Percentiles rank a stretch among this genome's conserved stretches.
These are phyloP conservation scores for Clonostachys solani DNA, from an alignment of 2,329 filamentous ascomycete species.

Conservation along the genomic window DNA sequence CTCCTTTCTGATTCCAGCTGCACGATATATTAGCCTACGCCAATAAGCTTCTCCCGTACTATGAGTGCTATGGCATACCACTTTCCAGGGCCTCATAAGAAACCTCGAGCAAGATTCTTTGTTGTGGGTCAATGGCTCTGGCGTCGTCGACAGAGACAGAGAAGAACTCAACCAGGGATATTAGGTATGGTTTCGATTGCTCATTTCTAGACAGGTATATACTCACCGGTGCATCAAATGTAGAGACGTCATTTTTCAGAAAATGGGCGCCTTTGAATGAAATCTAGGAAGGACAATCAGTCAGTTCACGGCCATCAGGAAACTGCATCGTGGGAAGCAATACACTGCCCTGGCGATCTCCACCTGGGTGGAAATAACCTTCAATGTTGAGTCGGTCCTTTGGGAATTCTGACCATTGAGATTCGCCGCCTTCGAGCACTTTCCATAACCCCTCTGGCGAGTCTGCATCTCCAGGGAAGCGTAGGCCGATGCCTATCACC, in stretches of 20 bases:
- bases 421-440: slow-evolving; percentile 35
- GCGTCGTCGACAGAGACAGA: slow-evolving; percentile 43
- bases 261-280: slow-evolving; percentile 46
- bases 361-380: slow-evolving; percentile 50
- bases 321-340: slow-evolving; percentile 8
- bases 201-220: neutral
- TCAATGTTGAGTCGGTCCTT: slow-evolving; percentile 43
- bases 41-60: neutral
- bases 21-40: neutral
- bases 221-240: slow-evolving; percentile 45
- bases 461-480: slow-evolving; percentile 45
- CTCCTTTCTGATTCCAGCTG: slow-evolving; percentile 38
- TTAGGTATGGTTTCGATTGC: neutral
- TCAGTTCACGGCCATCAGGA: slow-evolving; percentile 5
- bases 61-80: slow-evolving; percentile 19
- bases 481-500: slow-evolving; percentile 44
- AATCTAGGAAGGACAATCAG: slow-evolving; percentile 23
- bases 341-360: slow-evolving; percentile 42
- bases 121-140: slow-evolving; percentile 48
- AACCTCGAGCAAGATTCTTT: slow-evolving; percentile 45
- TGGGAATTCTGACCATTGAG: slow-evolving; percentile 45
- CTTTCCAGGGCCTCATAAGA: slow-evolving; percentile 47
- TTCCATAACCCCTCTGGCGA: slow-evolving; percentile 41
- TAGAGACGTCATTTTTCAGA: slow-evolving; percentile 36
- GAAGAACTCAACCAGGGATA: slow-evolving; percentile 36